A percentile compares a stretch with the other conserved stretches of the same genome.
phyloP scores from a whole-genome alignment of 2,329 filamentous ascomycete species.

The Mycosphaerelloides madeirae region DNA sequence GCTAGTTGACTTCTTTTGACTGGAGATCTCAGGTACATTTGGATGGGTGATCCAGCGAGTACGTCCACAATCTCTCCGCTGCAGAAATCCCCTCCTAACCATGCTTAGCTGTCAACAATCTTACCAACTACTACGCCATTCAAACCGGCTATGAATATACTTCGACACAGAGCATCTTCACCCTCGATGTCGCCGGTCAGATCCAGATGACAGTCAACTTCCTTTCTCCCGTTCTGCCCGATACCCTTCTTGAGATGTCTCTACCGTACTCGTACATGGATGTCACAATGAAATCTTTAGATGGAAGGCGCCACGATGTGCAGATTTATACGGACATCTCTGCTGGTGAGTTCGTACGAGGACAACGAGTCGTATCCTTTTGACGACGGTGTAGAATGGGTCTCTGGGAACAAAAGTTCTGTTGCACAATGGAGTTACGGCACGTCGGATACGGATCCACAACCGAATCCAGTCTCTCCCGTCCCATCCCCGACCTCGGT shows the following conservation, averaged over 20 bases:
- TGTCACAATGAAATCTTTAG: conserved; percentile 57
- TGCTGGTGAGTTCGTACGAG: too few relatives aligned
- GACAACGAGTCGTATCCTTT: too few relatives aligned
- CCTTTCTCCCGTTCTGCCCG: conserved; percentile 63
- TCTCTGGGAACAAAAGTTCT: conserved; percentile 52
- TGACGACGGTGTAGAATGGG: too few relatives aligned
- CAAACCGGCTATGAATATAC: conserved; percentile 66
- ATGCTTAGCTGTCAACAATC: too few relatives aligned
- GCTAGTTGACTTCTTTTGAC: too few relatives aligned
- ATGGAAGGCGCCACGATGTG: conserved; percentile 59
- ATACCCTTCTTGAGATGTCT: conserved; percentile 62
- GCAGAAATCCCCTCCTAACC: neutral
- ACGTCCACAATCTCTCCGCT: too few relatives aligned
- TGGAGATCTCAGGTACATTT: too few relatives aligned
- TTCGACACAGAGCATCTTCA: conserved; percentile 66
- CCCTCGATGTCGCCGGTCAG: conserved; percentile 23
- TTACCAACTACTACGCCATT: conserved; percentile 46
- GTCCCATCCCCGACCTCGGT: neutral
- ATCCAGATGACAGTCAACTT: conserved; percentile 59
- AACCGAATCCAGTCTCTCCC: neutral
- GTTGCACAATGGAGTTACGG: too few relatives aligned
- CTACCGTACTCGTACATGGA: conserved; percentile 66
- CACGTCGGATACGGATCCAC: neutral
- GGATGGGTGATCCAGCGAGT: conserved; percentile 35
- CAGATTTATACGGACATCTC: conserved; percentile 70